A percentile compares a stretch with the other conserved stretches of the same genome.
Evolutionary conservation across 148 eudicot species (phyloP).

Genomic region (Rhododendron mucronatum): DNA sequence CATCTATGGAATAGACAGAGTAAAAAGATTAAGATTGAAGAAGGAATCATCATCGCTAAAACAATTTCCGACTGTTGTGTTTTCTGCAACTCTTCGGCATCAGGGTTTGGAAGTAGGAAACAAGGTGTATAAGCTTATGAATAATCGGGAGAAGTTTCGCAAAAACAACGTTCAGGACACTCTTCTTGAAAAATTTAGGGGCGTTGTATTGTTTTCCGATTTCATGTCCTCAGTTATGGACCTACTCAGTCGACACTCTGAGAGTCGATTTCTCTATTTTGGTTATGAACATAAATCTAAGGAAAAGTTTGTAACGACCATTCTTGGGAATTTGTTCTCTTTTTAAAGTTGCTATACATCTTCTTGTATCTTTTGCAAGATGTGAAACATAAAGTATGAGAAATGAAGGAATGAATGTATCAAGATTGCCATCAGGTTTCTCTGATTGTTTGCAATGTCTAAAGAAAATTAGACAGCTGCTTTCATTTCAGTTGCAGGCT

Average conservation of each 20-base stretch:
- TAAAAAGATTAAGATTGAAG: conserved; percentile 36
- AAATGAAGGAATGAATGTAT: not conserved
- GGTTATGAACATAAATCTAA: not conserved
- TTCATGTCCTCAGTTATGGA: too few relatives aligned
- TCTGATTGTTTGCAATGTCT: too few relatives aligned
- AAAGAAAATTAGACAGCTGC: too few relatives aligned
- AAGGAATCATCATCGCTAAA: conserved; percentile 57
- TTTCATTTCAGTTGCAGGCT: too few relatives aligned
- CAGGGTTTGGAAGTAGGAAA: not conserved
- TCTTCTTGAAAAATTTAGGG: too few relatives aligned
- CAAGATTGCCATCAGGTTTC: not conserved
- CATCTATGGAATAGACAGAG: conserved; percentile 90
- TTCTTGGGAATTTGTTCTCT: not conserved
- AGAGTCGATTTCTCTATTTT: too few relatives aligned
- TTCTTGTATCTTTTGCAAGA: not conserved
- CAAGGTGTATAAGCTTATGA: not conserved
- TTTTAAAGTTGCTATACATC: not conserved
- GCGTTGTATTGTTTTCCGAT: too few relatives aligned
- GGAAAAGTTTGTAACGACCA: not conserved
- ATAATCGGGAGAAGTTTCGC: too few relatives aligned
- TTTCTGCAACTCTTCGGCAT: conserved; percentile 45
- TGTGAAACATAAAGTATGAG: not conserved
- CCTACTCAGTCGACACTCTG: too few relatives aligned
- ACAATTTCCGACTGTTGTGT: conserved; percentile 43
- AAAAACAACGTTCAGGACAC: not conserved